Evolutionary conservation across 1,139 yeast genomes (phyloP), one percentile per base, ranked within the genome.

Genomic region (Taphrina communis): DNA sequence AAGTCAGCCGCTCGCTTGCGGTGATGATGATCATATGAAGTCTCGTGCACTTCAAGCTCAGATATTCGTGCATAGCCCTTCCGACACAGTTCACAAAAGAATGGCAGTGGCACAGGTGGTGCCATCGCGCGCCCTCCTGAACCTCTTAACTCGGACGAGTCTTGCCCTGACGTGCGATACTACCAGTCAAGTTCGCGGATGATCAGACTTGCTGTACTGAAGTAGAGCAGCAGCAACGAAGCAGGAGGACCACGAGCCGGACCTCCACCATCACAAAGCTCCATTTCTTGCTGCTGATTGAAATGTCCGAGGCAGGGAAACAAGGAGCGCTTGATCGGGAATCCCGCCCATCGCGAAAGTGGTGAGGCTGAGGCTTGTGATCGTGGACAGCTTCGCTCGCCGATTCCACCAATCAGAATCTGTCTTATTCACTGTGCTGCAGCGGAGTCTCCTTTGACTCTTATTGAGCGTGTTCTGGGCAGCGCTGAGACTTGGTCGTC

Each of bases 1-100:
- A 55, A 36, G 14, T 46, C 61, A 8, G 53, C 52, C 1, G 61
- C 52, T 25, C 67, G 53, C 21, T 63, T 57, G 44, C 59, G 59
- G 46, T 63, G 67, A 53, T 52, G 67, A 19, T 63, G 67, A 17
- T 63, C 67, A 21, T 53, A 63, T 39, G 61, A 53, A 21, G 52
- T 25, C 14, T 53, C 61, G 48, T 63, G 67, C 17, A 48, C 56
- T 21, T 63, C 67, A 6, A 63, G 61, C 25, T 63, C 67, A 35
- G 59, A 44, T 19, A 63, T 46, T 39, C 67, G 53, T 12, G 67
- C 67, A 36, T 63, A 63, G 46, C 61, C 44, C 12, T 63, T 63
- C 11, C 38, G 51, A 39, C 67, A 63, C n/a, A 63, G 25, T 19
- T 63, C 67, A 46, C 67, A 63, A 36, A 25, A 36, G 67, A 63